A percentile compares a stretch with the other conserved stretches of the same genome.
Evolutionary conservation across 2,329 filamentous ascomycete genomes (phyloP).

Genomic region (Colletotrichum sp.): DNA sequence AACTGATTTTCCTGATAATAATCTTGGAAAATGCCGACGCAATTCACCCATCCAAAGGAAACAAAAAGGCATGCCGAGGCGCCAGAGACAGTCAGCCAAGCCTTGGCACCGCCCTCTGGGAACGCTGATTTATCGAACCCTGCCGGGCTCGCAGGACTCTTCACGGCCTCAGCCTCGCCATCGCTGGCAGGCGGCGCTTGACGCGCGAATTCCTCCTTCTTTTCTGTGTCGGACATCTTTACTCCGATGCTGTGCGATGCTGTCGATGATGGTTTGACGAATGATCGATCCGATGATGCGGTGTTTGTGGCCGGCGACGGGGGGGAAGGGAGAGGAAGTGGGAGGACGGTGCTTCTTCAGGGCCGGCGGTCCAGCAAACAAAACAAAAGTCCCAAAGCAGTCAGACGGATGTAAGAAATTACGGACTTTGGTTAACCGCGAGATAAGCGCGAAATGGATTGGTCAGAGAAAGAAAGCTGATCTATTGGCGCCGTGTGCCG

Average conservation of each 20-base stretch:
- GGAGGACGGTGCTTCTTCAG: not conserved
- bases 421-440: not conserved
- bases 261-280: not conserved
- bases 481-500: not conserved
- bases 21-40: conserved; percentile 60
- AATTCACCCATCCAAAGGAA: conserved; percentile 20
- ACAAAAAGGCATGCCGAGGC: not conserved
- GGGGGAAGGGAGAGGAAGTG: not conserved
- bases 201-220: not conserved
- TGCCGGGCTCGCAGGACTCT: not conserved
- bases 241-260: not conserved
- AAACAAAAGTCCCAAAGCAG: not conserved
- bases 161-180: not conserved
- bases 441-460: not conserved
- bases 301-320: not conserved
- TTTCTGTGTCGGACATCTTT: not conserved
- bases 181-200: not conserved
- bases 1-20: conserved; percentile 60
- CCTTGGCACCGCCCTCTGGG: conserved; percentile 2
- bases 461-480: not conserved
- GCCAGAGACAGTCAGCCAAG: conserved; percentile 5
- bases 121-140: not conserved
- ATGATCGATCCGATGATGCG: not conserved
- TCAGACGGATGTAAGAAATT: not conserved
- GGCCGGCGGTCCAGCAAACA: not conserved